A percentile compares a stretch with the other conserved stretches of the same genome.
Conservation (phyloP, 257 asterid species). For the Solanum medicagineum region DNA sequence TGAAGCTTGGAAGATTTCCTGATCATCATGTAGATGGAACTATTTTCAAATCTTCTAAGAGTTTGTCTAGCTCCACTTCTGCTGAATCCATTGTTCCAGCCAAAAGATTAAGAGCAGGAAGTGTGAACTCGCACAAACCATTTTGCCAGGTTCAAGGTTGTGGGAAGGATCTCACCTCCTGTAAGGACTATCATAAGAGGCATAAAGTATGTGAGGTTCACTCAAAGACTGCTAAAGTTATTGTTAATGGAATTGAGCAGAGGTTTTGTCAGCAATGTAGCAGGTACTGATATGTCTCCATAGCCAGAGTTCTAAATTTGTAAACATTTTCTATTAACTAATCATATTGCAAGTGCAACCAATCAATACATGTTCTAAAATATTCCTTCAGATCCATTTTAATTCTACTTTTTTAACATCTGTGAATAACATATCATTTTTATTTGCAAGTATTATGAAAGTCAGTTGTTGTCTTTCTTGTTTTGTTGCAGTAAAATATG, state of each 20-base stretch:
- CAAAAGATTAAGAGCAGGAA: conserved; percentile 22
- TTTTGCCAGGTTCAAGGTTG: conserved; percentile 37
- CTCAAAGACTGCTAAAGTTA: conserved; percentile 29
- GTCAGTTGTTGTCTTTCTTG: not conserved
- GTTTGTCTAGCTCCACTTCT: not conserved
- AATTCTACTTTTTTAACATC: not conserved
- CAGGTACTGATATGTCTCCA: conserved; percentile 15
- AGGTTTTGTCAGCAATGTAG: conserved; percentile 47
- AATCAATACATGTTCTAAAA: not conserved
- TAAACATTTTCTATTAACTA: not conserved
- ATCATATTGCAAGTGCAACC: not conserved
- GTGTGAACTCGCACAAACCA: conserved; percentile 13
- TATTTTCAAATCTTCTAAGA: not conserved
- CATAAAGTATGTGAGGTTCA: conserved; percentile 45
- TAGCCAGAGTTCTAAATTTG: not conserved
- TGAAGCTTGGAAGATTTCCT: conserved; percentile 28
- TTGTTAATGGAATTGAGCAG: conserved; percentile 34
- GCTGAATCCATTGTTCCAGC: conserved; percentile 12
- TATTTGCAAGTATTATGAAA: not conserved
- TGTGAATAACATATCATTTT: not conserved
- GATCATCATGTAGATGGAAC: conserved; percentile 15
- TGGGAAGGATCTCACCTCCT: conserved; percentile 28
- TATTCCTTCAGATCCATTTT: not conserved
- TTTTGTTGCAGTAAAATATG: not conserved
- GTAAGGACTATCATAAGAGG: conserved; percentile 34